A percentile compares a stretch with the other conserved stretches of the same genome.
Evolutionary conservation across 2,329 filamentous ascomycete species (phyloP).

Genomic region (Paecilomyces niveus): DNA sequence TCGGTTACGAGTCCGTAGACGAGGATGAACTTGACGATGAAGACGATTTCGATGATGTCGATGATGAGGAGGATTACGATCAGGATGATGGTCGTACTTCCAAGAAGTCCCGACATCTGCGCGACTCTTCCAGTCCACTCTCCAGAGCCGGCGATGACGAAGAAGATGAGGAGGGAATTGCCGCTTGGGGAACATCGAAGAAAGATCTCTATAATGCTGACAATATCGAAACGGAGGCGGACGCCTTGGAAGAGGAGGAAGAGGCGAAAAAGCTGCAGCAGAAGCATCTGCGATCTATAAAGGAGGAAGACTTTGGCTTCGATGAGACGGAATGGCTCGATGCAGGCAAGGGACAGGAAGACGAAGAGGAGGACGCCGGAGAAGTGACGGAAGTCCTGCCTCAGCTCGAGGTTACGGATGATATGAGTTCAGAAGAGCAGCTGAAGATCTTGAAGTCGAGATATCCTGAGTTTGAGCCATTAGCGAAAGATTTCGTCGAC

Average conservation of each 20-base stretch:
- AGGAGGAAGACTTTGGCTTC: constrained; percentile 86
- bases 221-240: constrained; percentile 59
- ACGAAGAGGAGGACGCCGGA: constrained; percentile 42
- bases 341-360: constrained; percentile 39
- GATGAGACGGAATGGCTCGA: constrained; percentile 81
- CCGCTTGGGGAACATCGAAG: constrained; percentile 80
- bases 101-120: constrained; percentile 14
- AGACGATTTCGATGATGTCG: constrained; percentile 36
- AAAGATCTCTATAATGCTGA: constrained; percentile 94
- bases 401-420: constrained; percentile 70
- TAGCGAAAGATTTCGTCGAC: constrained; percentile 72
- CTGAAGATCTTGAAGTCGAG: constrained; percentile 67
- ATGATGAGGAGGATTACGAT: constrained; percentile 31
- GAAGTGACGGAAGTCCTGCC: constrained; percentile 83
- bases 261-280: constrained; percentile 84
- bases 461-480: constrained; percentile 86
- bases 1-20: constrained; percentile 44
- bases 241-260: constrained; percentile 82
- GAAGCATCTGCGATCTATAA: constrained; percentile 84
- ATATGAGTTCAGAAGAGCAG: constrained; percentile 69
- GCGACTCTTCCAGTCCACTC: constrained; percentile 13
- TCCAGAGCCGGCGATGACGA: constrained; percentile 38
- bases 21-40: constrained; percentile 39
- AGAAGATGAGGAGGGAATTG: constrained; percentile 51
- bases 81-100: constrained; percentile 18